Conservation (phyloP, 75 land plant species). For the Picea sitchensis region DNA sequence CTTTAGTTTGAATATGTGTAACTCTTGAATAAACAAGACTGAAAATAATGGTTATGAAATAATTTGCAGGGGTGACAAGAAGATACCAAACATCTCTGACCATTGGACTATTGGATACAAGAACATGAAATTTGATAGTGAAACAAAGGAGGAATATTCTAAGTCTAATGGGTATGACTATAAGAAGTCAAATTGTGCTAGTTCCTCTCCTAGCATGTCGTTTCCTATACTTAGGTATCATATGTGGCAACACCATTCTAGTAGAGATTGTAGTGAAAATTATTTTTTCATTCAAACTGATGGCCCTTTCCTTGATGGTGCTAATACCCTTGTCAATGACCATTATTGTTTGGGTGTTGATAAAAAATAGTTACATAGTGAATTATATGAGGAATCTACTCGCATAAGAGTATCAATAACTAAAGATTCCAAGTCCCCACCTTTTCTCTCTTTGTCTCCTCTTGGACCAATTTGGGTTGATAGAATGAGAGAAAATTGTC, state of each 20-base stretch:
- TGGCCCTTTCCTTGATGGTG: constrained; percentile 67
- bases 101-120: too few relatives aligned
- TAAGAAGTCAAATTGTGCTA: constrained; percentile 44
- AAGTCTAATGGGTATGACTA: constrained; percentile 17
- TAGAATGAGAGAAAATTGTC: constrained; percentile 25
- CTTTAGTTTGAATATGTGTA: too few relatives aligned
- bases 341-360: constrained; percentile 11
- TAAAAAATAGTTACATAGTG: constrained; percentile 12
- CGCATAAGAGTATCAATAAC: constrained; percentile 8
- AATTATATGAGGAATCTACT: constrained; percentile 10
- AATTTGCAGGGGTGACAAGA: too few relatives aligned
- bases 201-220: constrained; percentile 3
- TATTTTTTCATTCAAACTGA: constrained; percentile 44
- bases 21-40: too few relatives aligned
- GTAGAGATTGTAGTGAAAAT: constrained; percentile 13
- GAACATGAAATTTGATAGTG: too few relatives aligned
- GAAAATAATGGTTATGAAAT: too few relatives aligned
- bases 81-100: too few relatives aligned
- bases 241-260: constrained; percentile 7
- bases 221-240: constrained; percentile 26
- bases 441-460: constrained; percentile 76
- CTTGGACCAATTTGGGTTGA: constrained; percentile 72
- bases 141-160: not conserved
- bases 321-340: constrained; percentile 7
- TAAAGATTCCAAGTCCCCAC: constrained; percentile 32